A percentile compares a stretch with the other conserved stretches of the same genome.
Conservation (phyloP, 192 early-diverging fungal species). For the Blastocladiella britannica region DNA sequence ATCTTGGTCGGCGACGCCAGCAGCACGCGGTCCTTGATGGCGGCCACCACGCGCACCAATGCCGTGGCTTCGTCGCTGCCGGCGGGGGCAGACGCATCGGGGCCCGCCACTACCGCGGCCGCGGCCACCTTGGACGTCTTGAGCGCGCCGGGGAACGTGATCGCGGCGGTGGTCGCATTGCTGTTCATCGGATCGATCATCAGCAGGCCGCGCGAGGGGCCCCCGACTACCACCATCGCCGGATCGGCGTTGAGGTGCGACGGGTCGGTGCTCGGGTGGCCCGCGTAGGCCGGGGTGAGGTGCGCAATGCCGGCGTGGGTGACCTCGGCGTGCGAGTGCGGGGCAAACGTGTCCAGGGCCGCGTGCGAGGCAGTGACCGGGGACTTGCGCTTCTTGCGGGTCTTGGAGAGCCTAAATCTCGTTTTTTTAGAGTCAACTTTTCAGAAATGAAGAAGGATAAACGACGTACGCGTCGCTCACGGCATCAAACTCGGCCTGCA, state of each 20-base stretch:
- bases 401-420: slow-evolving; percentile 32
- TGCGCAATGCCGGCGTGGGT: slow-evolving; percentile 14
- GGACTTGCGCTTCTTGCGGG: slow-evolving; percentile 65
- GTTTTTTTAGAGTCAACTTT: slow-evolving; percentile 13
- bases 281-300: slow-evolving; percentile 39
- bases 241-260: slow-evolving; percentile 43
- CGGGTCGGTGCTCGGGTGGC: slow-evolving; percentile 46
- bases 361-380: slow-evolving; percentile 14
- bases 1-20: too few species aligned
- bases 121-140: slow-evolving; percentile 70
- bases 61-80: too few species aligned
- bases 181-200: slow-evolving; percentile 52
- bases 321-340: not conserved
- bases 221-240: slow-evolving; percentile 32
- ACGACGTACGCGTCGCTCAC: slow-evolving; percentile 25
- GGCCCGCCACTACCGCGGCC: slow-evolving; percentile 61
- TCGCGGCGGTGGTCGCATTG: slow-evolving; percentile 43
- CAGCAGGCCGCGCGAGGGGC: slow-evolving; percentile 53
- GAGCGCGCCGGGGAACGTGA: slow-evolving; percentile 38
- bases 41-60: too few species aligned
- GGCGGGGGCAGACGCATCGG: too few species aligned
- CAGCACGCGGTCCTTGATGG: too few species aligned
- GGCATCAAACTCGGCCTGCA: slow-evolving; percentile 25
- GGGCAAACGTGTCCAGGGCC: not conserved
- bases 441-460: slow-evolving; percentile 13